Base-by-base conservation (phyloP, 2,329 filamentous ascomycete species). In the Albophoma yamanashiensis region DNA sequence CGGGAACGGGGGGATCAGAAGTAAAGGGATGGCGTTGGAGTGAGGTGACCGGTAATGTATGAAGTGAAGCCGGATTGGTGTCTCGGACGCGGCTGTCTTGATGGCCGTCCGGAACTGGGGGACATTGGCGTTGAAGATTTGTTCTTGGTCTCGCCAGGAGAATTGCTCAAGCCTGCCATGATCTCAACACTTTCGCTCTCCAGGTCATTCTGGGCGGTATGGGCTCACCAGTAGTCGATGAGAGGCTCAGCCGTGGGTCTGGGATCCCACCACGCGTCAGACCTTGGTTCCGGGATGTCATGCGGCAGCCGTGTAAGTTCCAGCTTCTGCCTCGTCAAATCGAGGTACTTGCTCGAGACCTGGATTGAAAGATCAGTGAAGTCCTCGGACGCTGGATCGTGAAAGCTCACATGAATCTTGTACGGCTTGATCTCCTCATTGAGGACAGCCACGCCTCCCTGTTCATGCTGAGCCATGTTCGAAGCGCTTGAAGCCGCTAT, bases 321-420 rank as follows among this genome's bases (percentile, higher is more conserved):
- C 12, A 89, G 77, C 70, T 89, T 90, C 69, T 84, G 81, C 67
- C 76, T 80, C 7, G 87, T 89, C 62, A 89, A 76, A 55, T 88
- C 81, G 1, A 89, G 77, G 69, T 89, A 89, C 66, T 82, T 84
- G 59, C 80, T 82, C 2, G 86, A 88, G 20, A 89, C 82, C 85
- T 88, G 60, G 11, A 15, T 36, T 34, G 2, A 38, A 6, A 0
- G 2, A 8, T 55, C 11, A 55, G 20, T 5, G 5, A 7, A n/a
- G 4, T 22, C 25, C 9, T 38, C 40, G 22, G 17, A 22, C 36
- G 43, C n/a, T 15, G 52, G 15, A 36, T 53, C 1, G 2, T 11
- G 3, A 1, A 3, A 38, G 74, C 82, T 75, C 67, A 85, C 83
- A 69, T 82, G 82, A 59, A 85, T 80, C 60, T 73, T 80, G 71